A percentile compares a stretch with the other conserved stretches of the same genome.
Conservation (phyloP, 2,329 filamentous ascomycete genomes). For the Ophiostoma perfectum region DNA sequence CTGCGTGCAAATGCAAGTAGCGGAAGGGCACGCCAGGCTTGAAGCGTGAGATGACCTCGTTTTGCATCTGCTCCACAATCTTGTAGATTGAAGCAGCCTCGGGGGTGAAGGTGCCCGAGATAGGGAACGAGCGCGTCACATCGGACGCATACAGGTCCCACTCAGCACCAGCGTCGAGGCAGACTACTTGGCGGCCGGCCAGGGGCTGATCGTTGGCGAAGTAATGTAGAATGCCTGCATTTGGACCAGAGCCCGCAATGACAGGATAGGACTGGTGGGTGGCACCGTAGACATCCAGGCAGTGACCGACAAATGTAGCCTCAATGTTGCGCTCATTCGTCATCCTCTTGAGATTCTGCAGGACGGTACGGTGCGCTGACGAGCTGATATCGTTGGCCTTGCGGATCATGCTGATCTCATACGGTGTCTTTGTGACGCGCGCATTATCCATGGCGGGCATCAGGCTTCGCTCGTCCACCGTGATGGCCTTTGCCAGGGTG, state of each 20-base stretch:
- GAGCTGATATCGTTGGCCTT: constrained; percentile 76
- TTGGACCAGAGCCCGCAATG: constrained; percentile 81
- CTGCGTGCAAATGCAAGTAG: constrained; percentile 67
- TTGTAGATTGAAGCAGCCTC: constrained; percentile 70
- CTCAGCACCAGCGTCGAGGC: constrained; percentile 84
- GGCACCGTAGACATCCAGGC: constrained; percentile 61
- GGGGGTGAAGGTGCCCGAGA: constrained; percentile 61
- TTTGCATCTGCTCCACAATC: constrained; percentile 77
- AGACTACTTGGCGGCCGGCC: constrained; percentile 63
- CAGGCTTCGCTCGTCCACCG: constrained; percentile 50
- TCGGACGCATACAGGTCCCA: constrained; percentile 83
- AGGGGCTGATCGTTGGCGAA: constrained; percentile 70
- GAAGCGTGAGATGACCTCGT: constrained; percentile 62
- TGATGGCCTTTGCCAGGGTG: constrained; percentile 24
- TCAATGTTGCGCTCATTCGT: constrained; percentile 79
- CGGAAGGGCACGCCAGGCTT: constrained; percentile 65
- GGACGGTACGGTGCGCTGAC: constrained; percentile 67
- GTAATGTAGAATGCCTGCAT: constrained; percentile 84
- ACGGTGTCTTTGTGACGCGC: constrained; percentile 76
- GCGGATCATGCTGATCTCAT: constrained; percentile 77
- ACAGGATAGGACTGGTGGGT: constrained; percentile 77
- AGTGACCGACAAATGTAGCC: constrained; percentile 67
- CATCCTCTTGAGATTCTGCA: constrained; percentile 57
- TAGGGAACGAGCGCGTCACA: constrained; percentile 80
- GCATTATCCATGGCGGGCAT: constrained; percentile 70